Base-by-base conservation (phyloP, 148 eudicot genomes). In the Nyssa sinensis region DNA sequence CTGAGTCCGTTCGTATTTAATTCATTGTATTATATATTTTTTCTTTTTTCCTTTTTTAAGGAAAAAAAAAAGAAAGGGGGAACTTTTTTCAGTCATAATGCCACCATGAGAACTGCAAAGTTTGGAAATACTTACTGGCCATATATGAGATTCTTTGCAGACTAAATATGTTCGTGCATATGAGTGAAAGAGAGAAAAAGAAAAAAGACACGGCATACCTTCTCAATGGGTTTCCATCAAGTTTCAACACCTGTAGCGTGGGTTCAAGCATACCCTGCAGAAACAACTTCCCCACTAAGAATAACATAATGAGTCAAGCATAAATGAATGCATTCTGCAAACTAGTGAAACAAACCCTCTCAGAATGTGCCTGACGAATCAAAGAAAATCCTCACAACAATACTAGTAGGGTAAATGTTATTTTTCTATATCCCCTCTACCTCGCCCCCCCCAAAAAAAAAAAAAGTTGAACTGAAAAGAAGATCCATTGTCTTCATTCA, bases 221-320 rank as follows among this genome's bases (percentile, higher is more conserved):
- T 89, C 98, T 88, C 75, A 95, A 67, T 66, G 99, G 97, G 78
- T 95, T 95, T 74, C 99, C 99, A 64, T 86, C 94, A 70, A 95
- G 88, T 82, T 88, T 91, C 78, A 95, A 82, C 66, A 89, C 97
- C 78, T 95, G 99, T 72, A 95, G 87, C 79, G 74, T 88, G 57
- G 91, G 83, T 85, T 95, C 99, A 78, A 95, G 96, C 78, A 93
- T 74, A 47, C 99, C 99, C 99, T 95, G 91, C 74, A 73, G 78
- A 80, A 79, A 39, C 78, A 77, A 74, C 60, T 49, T 25, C 65
- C 25, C 21, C 67, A 21, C 17, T 67, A 30, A 69, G 55, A 74
- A 73, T 13, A 34, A 68, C 23, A 29, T 49, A 67, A 51, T 7
- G 55, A 63, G 35, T 12, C 65, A 64, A 64, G 53, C 32, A 57